phyloP scores from a whole-genome alignment of 257 asterid genomes.

The Avicennia marina region DNA sequence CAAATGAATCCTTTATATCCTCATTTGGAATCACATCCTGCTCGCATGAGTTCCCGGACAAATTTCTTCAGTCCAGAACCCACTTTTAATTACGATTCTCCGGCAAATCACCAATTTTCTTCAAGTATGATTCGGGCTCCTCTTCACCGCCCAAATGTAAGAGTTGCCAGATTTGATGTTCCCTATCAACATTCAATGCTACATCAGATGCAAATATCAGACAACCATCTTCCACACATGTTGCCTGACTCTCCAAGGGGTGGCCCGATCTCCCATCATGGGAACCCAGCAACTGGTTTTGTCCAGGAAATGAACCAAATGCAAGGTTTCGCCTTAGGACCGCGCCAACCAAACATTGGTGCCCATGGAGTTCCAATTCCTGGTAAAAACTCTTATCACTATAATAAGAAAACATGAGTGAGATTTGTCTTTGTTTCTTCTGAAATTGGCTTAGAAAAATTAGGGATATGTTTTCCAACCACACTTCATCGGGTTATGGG shows the following conservation, averaged over 20 bases:
- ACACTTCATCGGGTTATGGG: too few relatives aligned
- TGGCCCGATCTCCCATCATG: conserved; percentile 31
- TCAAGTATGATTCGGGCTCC: conserved; percentile 36
- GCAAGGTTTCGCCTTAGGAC: conserved; percentile 40
- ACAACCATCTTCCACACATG: conserved; percentile 21
- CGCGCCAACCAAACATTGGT: conserved; percentile 34
- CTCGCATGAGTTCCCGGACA: conserved; percentile 42
- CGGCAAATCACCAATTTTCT: conserved; percentile 35
- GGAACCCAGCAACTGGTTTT: conserved; percentile 35
- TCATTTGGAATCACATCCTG: conserved; percentile 43
- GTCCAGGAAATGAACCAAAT: conserved; percentile 38
- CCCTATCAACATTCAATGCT: conserved; percentile 39
- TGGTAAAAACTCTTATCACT: conserved; percentile 25
- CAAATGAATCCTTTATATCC: conserved; percentile 43
- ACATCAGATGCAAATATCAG: conserved; percentile 51
- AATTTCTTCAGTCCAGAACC: conserved; percentile 41
- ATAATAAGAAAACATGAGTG: background rate
- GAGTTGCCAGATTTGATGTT: conserved; percentile 38
- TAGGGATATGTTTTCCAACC: too few relatives aligned
- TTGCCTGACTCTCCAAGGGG: conserved; percentile 27
- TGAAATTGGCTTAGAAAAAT: too few relatives aligned
- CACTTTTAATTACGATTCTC: conserved; percentile 33
- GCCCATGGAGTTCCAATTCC: conserved; percentile 38
- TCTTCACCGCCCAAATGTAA: conserved; percentile 39
- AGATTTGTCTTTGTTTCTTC: background rate